Conservation (phyloP, 148 eudicot species). For the Chenopodium suecicum region DNA sequence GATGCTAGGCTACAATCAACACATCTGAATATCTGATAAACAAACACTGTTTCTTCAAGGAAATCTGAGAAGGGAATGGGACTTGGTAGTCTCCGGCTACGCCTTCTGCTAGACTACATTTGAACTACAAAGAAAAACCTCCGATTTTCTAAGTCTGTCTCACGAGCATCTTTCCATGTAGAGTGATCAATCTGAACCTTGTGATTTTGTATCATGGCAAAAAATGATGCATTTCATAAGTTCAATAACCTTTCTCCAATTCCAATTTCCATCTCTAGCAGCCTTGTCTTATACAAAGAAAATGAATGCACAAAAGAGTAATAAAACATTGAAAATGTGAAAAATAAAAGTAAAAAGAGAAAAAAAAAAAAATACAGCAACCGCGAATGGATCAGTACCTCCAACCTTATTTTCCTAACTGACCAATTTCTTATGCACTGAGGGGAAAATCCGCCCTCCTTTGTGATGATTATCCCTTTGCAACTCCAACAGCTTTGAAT, state of each 20-base stretch:
- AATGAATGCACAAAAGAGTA: constrained; percentile 34
- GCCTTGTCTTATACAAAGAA: constrained; percentile 39
- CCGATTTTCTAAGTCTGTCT: background rate
- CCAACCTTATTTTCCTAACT: constrained; percentile 6
- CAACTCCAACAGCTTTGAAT: constrained; percentile 25
- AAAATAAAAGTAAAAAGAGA: constrained; percentile 1
- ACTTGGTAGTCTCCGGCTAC: constrained; percentile 28
- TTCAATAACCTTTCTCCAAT: background rate
- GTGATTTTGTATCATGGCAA: constrained; percentile 19
- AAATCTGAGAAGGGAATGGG: background rate
- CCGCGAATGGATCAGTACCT: constrained; percentile 33
- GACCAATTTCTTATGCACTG: constrained; percentile 6
- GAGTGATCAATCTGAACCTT: constrained; percentile 7
- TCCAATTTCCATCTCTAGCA: constrained; percentile 34
- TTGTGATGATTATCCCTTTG: background rate
- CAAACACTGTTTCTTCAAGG: constrained; percentile 15
- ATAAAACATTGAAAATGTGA: constrained; percentile 14
- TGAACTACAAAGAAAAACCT: background rate
- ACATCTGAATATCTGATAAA: constrained; percentile 25
- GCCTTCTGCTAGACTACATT: constrained; percentile 4
- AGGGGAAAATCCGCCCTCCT: constrained; percentile 4
- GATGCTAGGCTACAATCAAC: constrained; percentile 30
- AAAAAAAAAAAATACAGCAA: constrained; percentile 29
- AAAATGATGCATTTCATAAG: constrained; percentile 21
- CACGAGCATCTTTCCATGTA: background rate